Percentiles rank a stretch among this genome's conserved stretches.
Conservation (phyloP, 2,329 filamentous ascomycete species). For the Exophiala viscosa region DNA sequence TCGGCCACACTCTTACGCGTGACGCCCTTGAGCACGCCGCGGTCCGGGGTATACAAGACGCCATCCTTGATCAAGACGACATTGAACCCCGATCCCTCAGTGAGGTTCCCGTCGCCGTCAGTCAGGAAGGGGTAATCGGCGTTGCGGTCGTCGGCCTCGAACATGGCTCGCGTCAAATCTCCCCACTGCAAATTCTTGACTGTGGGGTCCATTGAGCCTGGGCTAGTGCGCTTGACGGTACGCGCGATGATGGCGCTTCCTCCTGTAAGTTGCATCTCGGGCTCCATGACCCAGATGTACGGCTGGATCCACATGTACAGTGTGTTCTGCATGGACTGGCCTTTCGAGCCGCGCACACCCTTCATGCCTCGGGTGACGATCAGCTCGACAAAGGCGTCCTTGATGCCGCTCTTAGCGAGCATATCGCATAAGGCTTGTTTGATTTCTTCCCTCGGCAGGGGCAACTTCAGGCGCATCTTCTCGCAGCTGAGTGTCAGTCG, state of each 20-base stretch:
- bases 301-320: constrained; percentile 50
- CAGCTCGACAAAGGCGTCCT: constrained; percentile 50
- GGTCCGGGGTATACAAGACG: constrained; percentile 45
- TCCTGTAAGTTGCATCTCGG: constrained; percentile 40
- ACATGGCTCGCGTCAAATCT: constrained; percentile 44
- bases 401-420: constrained; percentile 46
- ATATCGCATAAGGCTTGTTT: constrained; percentile 43
- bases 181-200: constrained; percentile 54
- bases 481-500: constrained; percentile 44
- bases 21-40: constrained; percentile 48
- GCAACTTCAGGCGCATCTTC: constrained; percentile 46
- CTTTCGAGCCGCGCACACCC: constrained; percentile 38
- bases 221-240: constrained; percentile 45
- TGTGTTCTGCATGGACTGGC: constrained; percentile 37
- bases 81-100: constrained; percentile 52
- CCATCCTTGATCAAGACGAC: constrained; percentile 46
- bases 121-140: constrained; percentile 50
- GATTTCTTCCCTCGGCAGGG: constrained; percentile 40
- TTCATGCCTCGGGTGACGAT: constrained; percentile 50
- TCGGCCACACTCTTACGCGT: constrained; percentile 51
- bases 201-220: constrained; percentile 49
- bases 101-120: constrained; percentile 49
- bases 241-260: constrained; percentile 45
- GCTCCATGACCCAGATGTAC: constrained; percentile 52
- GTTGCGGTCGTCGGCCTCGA: constrained; percentile 48